A percentile compares a stretch with the other conserved stretches of the same genome.
phyloP scores from a whole-genome alignment of 768 basidiomycete species.

The Hypholoma sublateritium region DNA sequence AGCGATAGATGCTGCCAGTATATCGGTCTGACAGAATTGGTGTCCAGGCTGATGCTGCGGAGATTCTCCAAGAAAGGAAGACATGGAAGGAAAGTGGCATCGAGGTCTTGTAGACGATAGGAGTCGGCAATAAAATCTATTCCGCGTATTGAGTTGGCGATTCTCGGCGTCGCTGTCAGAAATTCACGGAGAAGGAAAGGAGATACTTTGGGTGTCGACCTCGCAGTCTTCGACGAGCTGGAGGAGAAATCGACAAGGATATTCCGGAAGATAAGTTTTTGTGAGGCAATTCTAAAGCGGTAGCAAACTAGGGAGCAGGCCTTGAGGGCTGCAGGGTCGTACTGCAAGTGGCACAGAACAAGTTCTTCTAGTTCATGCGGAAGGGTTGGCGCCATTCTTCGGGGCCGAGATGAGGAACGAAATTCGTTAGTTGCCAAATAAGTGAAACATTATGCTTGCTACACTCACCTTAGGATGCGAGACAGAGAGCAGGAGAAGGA shows the following conservation, averaged over 20 bases:
- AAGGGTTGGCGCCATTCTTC: neutral
- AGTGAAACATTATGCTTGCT: neutral
- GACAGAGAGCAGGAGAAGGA: neutral
- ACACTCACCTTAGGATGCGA: neutral
- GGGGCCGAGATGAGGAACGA: neutral
- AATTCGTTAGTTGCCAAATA: too few relatives aligned
- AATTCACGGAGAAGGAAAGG: neutral
- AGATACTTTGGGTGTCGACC: neutral
- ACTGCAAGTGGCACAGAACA: neutral
- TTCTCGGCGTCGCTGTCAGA: neutral
- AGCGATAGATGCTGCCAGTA: conserved; percentile 4
- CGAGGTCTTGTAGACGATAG: conserved; percentile 2
- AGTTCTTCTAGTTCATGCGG: conserved; percentile 3
- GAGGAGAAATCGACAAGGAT: neutral
- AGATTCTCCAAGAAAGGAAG: neutral
- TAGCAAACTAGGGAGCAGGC: conserved; percentile 2
- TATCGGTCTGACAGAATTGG: neutral
- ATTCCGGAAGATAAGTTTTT: neutral
- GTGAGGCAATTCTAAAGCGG: neutral
- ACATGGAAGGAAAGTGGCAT: neutral
- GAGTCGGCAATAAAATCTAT: conserved; percentile 2
- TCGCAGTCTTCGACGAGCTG: neutral
- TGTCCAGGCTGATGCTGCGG: neutral
- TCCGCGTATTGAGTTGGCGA: neutral
- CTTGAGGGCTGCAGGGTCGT: neutral